Percentiles rank a stretch among this genome's conserved stretches.
phyloP scores from a whole-genome alignment of 345 rosid genomes.

The Zanthoxylum bungeanum region DNA sequence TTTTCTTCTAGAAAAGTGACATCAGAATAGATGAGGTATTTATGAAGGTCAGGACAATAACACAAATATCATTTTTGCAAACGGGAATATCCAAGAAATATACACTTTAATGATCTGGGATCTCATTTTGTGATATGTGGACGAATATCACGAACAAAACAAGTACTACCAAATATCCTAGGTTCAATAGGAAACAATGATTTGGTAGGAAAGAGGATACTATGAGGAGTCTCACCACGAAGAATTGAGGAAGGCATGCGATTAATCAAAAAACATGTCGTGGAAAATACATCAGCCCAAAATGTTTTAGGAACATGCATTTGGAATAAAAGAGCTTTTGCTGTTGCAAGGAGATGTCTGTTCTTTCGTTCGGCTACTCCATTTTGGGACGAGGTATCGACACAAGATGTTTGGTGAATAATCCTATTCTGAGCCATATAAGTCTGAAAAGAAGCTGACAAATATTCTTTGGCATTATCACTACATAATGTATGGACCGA shows the following conservation, averaged over 20 bases:
- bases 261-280: neutral
- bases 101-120: too few relatives aligned
- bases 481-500: fast-evolving
- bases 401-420: neutral
- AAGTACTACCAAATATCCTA: too few relatives aligned
- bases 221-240: too few relatives aligned
- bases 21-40: too few relatives aligned
- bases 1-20: too few relatives aligned
- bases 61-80: too few relatives aligned
- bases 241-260: neutral
- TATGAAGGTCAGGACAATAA: too few relatives aligned
- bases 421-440: neutral
- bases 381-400: neutral
- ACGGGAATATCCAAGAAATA: too few relatives aligned
- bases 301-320: neutral
- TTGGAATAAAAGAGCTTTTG: neutral
- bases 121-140: too few relatives aligned
- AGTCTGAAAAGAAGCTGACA: neutral
- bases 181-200: too few relatives aligned
- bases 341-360: neutral
- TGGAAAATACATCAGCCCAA: neutral
- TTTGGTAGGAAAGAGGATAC: too few relatives aligned
- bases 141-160: too few relatives aligned
- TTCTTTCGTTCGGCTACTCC: neutral
- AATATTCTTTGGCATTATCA: neutral